phyloP scores from a whole-genome alignment of 371 early-diverging fungal genomes.

The Globomyces sp. region DNA sequence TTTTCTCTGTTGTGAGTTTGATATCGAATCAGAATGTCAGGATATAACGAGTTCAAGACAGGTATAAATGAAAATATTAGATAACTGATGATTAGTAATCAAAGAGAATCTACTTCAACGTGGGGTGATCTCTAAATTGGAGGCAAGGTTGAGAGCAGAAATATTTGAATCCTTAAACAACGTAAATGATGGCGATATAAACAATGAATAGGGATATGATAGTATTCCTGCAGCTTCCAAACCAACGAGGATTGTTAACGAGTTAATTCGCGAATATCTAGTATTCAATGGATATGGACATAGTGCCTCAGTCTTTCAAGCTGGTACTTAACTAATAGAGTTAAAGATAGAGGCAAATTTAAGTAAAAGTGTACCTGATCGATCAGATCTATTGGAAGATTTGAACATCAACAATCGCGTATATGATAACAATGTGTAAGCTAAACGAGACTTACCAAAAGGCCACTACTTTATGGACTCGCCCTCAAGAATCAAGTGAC shows the following conservation, averaged over 20 bases:
- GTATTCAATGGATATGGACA: conserved; percentile 35
- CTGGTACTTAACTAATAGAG: not conserved
- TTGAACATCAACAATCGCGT: conserved; percentile 21
- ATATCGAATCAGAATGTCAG: no score
- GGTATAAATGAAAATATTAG: no score
- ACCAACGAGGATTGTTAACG: conserved; percentile 37
- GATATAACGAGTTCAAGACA: no score
- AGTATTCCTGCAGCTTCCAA: conserved; percentile 18
- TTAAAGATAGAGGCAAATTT: conserved; percentile 9
- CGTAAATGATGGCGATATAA: no score
- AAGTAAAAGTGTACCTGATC: not conserved
- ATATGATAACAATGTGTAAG: conserved; percentile 26
- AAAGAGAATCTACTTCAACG: conserved; percentile 26
- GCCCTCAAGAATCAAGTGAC: conserved; percentile 18
- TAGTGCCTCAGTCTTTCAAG: conserved; percentile 22
- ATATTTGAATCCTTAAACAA: conserved; percentile 31
- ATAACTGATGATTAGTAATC: conserved; percentile 24
- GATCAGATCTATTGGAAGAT: conserved; percentile 10
- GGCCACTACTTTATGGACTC: conserved; percentile 32
- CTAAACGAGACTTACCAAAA: not conserved
- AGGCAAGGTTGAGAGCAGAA: conserved; percentile 34
- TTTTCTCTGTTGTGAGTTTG: no score
- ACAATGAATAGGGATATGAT: conserved; percentile 2
- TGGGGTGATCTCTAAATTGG: conserved; percentile 27
- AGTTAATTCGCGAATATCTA: conserved; percentile 40